Base-by-base conservation (phyloP, 78 protist species). In the Emiliania huxleyi region DNA sequence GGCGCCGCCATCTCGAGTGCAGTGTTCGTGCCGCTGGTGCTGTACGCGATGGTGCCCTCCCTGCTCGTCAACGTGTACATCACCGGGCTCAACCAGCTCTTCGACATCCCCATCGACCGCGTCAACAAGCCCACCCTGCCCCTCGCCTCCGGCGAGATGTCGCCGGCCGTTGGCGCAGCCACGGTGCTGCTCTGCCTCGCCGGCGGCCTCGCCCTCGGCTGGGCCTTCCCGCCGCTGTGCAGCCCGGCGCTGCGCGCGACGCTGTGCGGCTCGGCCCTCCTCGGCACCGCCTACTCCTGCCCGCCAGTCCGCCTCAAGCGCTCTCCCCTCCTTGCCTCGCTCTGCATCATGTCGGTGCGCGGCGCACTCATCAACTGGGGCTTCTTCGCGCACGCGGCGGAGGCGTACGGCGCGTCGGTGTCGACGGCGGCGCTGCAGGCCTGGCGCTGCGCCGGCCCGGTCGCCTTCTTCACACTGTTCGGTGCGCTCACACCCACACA, bases 271-370 rank as follows among this genome's bases (percentile, higher is more conserved):
- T 90, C 92, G 11, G 43, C 48, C 48, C 40, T 38, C 38, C 89
- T 91, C 15, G 93, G 93, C 56, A 77, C 89, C 23, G 55, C 42
- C 29, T 91, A 91, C 93, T 91, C 93, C 62, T 5, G 12, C 55
- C 93, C 93, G 21, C 93, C 93, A 35, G 2, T 91, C 35, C 93
- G 93, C 11, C 93, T 91, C 56, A 91, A 91, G 89, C 93, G 93
- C 89, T 91, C 48, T 55, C 93, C 93, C 26, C 40, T 91, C n/a
- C 49, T 77, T 40, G 89, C 93, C 25, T 37, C 79, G 40, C 37
- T 77, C 23, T 91, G 55, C 79, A 90, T 90, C 93, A 71, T 73
- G 43, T 18, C 29, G 26, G 93, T 91, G 73, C 23, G 93, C 33
- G 93, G 93, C 69, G 42, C 89, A 43, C 79, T 91, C 35, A 55